Evolutionary conservation across 1,284 basidiomycete species (phyloP).

Genomic region (Puccinia coronata): DNA sequence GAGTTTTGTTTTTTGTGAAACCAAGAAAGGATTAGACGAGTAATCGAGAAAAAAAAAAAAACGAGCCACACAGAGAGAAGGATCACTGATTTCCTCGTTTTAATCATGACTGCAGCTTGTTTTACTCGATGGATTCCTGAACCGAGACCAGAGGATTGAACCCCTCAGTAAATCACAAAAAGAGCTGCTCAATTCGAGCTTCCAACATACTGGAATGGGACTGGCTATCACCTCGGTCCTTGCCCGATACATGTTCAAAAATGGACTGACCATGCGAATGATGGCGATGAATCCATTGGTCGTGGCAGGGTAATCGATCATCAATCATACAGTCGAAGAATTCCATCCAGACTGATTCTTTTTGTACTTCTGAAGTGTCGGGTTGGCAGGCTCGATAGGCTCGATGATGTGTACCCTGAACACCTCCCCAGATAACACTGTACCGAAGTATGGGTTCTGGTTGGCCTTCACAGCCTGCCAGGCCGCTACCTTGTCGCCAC

Average conservation of each 20-base stretch:
- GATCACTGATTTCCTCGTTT: background rate
- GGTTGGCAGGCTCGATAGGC: constrained; percentile 66
- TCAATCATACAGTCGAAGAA: constrained; percentile 65
- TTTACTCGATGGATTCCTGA: constrained; percentile 43
- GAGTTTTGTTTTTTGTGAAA: background rate
- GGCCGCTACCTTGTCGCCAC: constrained; percentile 75
- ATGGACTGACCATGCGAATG: constrained; percentile 26
- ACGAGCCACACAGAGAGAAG: background rate
- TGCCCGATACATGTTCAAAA: constrained; percentile 38
- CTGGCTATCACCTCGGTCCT: constrained; percentile 28
- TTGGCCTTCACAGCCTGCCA: constrained; percentile 78
- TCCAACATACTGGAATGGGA: constrained; percentile 44
- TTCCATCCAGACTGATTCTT: constrained; percentile 76
- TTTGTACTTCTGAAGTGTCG: constrained; percentile 66
- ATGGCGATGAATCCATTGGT: constrained; percentile 43
- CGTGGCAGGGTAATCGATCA: constrained; percentile 19
- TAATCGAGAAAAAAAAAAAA: background rate
- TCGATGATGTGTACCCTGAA: constrained; percentile 54
- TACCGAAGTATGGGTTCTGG: constrained; percentile 53
- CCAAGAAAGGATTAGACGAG: too few relatives aligned
- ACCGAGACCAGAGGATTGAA: constrained; percentile 27
- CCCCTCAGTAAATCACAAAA: constrained; percentile 22
- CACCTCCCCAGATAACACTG: constrained; percentile 43
- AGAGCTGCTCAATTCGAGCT: constrained; percentile 33
- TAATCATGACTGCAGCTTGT: background rate